phyloP scores from a whole-genome alignment of 768 basidiomycete species.

The Podaxis sp. region DNA sequence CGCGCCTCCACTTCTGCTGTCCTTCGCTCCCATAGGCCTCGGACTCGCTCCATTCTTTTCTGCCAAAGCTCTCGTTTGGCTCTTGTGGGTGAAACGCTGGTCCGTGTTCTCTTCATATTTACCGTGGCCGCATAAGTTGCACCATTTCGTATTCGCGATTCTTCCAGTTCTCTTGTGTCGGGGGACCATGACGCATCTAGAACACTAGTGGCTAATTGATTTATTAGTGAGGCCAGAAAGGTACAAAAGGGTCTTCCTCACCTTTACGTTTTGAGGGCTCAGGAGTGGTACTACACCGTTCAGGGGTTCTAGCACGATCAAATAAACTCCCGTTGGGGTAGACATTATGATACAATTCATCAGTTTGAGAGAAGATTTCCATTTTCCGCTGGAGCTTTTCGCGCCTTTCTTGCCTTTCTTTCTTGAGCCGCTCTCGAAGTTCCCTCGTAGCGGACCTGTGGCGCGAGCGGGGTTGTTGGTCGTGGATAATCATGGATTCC shows the following conservation, averaged over 20 bases:
- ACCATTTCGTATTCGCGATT: neutral
- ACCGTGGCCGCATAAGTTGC: neutral
- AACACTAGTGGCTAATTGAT: neutral
- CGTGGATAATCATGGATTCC: slow-evolving; percentile 46
- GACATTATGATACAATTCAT: neutral
- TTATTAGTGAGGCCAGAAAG: neutral
- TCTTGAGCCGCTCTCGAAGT: slow-evolving; percentile 28
- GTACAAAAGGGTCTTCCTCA: slow-evolving; percentile 16
- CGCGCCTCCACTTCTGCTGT: slow-evolving; percentile 29
- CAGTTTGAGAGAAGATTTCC: neutral
- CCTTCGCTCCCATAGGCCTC: neutral
- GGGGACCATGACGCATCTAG: slow-evolving; percentile 10
- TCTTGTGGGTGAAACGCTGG: neutral
- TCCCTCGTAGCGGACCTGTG: slow-evolving; percentile 14
- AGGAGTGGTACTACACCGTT: slow-evolving; percentile 20
- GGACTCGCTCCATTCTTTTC: slow-evolving; percentile 7
- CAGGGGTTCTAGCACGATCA: slow-evolving; percentile 14
- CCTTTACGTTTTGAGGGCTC: slow-evolving; percentile 46
- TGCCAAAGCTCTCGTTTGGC: neutral
- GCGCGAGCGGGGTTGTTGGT: slow-evolving; percentile 16
- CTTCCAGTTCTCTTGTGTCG: slow-evolving; percentile 3
- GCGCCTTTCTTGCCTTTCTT: slow-evolving; percentile 27
- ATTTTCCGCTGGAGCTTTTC: slow-evolving; percentile 17
- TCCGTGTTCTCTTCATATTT: slow-evolving; percentile 1
- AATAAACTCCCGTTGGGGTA: slow-evolving; percentile 9